phyloP scores from a whole-genome alignment of 306 rosid genomes.

The Vigna radiata region DNA sequence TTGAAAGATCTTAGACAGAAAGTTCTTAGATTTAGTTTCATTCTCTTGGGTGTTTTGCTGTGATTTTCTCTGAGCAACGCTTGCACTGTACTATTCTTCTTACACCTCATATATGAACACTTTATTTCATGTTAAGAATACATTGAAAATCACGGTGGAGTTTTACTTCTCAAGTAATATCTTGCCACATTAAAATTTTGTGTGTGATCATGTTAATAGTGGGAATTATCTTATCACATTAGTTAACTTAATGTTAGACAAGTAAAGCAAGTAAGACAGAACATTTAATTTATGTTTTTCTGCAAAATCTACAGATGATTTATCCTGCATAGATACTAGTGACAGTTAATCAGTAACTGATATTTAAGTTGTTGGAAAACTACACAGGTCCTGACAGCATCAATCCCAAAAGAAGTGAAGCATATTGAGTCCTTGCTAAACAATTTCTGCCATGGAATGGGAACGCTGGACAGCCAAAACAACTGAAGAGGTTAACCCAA shows the following conservation, averaged over 20 bases:
- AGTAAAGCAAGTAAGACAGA: background rate
- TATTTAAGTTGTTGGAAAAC: conserved; percentile 3
- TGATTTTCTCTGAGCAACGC: background rate
- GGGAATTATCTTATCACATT: too few species aligned
- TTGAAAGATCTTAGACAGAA: background rate
- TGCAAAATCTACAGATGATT: background rate
- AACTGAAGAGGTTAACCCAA: conserved; percentile 46
- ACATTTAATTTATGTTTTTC: too few species aligned
- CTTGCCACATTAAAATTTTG: background rate
- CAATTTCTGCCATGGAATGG: conserved; percentile 64
- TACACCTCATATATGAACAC: background rate
- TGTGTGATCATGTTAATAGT: too few species aligned
- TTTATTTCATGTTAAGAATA: background rate
- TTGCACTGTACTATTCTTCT: background rate
- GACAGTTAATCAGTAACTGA: background rate
- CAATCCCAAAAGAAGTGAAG: conserved; percentile 85
- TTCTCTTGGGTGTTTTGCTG: background rate
- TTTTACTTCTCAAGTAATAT: background rate
- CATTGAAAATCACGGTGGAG: background rate
- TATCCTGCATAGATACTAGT: background rate
- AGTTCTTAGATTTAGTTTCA: conserved; percentile 2
- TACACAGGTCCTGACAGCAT: conserved; percentile 73
- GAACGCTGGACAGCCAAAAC: conserved; percentile 46
- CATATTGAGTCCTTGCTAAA: conserved; percentile 84
- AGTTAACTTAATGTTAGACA: too few species aligned